Evolutionary conservation across 2,329 filamentous ascomycete genomes (phyloP), one percentile per base, ranked within the genome.

Genomic region (Purpureocillium takamizusanense): DNA sequence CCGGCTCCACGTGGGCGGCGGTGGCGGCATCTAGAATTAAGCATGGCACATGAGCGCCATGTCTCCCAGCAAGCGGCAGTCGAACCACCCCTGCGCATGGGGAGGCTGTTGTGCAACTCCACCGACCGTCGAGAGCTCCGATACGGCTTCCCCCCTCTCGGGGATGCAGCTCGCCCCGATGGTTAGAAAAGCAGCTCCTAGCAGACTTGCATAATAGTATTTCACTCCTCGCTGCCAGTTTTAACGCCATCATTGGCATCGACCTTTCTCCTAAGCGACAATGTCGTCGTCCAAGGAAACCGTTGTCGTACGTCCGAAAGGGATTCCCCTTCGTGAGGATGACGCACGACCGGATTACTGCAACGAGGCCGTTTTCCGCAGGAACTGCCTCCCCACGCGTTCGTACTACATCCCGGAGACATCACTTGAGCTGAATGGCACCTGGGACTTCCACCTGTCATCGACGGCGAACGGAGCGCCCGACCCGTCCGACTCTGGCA

Each of bases 351-450:
- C 66, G 29, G 72, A 76, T 48, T 75, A 69, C 37, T 56, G 53
- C 45, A 72, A 74, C 48, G 63, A 71, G 46, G 56, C 64, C 15
- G 61, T 76, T 41, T 69, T 76, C 42, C 59, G 72, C 36, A 62
- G 72, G 42, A 74, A 76, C 50, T 65, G 67, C 15, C 63, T 78
- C 1, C 67, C 70, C 10, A 56, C 72, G 2, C 64, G 72, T 27
- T 62, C 70, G 17, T 76, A 76, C 50, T 60, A 66, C 51, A 66
- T 77, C 36, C 72, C 74, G 2, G 56, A 70, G 23, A 67, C 66
- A 1, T 60, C 65, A 4, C 41, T 73, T 13, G 57, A 63, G 2
- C 63, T 79, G 37, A 78, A 78, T 47, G 74, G 76, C 29, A 55
- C 53, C 18, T 80, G 76, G 76, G 61, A 25, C 21, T 25, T 25